Base-by-base conservation (phyloP, 2,329 filamentous ascomycete genomes). In the Dendrostoma leiphaemia region DNA sequence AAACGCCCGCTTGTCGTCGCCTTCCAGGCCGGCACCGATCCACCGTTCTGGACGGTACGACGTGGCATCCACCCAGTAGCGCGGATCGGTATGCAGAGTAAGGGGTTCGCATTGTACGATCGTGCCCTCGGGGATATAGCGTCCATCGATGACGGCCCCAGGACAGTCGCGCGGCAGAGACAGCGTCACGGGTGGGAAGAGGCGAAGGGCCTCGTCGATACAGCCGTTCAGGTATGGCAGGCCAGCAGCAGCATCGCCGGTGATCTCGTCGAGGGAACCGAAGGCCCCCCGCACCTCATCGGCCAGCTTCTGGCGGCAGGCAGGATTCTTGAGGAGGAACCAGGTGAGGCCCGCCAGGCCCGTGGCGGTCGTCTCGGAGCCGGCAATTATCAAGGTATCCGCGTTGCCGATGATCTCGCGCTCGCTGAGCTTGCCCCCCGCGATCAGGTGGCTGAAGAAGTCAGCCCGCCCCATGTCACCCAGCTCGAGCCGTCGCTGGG, bases 41-140 rank as follows among this genome's bases (percentile, higher is more conserved):
- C 74, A 82, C 0, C 79, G 69, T 60, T 82, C 76, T 0, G 80
- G 80, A 5, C 66, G 66, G 59, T 73, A 83, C 0, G 63, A 62
- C 12, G 72, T 63, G 0, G 78, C 72, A 1, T 76, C 66, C 6
- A 65, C 65, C 61, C 79, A 83, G 59, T 77, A 67, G 5, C 64
- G 61, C 1, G 72, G 67, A 47, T 73, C 72, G 56, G 71, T 72
- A 55, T 74, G 74, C 17, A 73, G 65, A 2, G 75, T 67, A 61
- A 68, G 77, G 34, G 79, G 75, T 43, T 72, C 70, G 1, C 79
- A 67, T 1, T 70, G 68, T 0, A 80, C 67, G 3, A 64, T 59
- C 0, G 71, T 77, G 24, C 62, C 62, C 51, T 67, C 63, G 3
- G 71, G 68, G 0, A 74, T 56, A 23, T 58, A 67, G 10, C 60